These are phyloP conservation scores for Przewalskia tangutica DNA, from an alignment of 257 asterid species.

Conservation along the genomic window DNA sequence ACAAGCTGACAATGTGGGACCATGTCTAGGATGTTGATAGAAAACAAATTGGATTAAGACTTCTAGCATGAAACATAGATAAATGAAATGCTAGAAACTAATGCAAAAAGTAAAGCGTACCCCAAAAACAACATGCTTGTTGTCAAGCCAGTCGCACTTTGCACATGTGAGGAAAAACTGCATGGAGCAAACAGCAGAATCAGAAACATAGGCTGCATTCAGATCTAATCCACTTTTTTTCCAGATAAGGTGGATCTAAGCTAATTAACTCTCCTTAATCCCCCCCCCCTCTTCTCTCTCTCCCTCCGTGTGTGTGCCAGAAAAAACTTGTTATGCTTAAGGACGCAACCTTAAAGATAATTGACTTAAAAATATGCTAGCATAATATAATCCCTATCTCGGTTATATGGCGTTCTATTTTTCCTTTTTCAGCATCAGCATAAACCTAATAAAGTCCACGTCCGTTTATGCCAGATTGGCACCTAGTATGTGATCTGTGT, in stretches of 20 bases:
- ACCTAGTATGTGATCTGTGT: background rate
- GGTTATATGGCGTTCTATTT: background rate
- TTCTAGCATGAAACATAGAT: background rate
- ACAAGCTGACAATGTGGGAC: background rate
- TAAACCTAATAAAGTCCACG: background rate
- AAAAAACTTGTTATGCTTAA: background rate
- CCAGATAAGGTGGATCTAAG: background rate
- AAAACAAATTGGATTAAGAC: background rate
- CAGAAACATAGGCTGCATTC: background rate
- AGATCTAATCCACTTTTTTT: background rate
- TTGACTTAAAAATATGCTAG: background rate
- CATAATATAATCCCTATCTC: background rate
- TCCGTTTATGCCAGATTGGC: background rate
- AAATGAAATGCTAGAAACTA: background rate
- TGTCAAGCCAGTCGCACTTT: constrained; percentile 98
- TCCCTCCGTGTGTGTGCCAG: background rate
- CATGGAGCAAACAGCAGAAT: constrained; percentile 10
- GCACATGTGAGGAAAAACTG: constrained; percentile 93
- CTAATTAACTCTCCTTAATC: background rate
- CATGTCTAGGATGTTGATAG: background rate
- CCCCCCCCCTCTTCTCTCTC: too few species aligned
- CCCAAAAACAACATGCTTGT: constrained; percentile 95
- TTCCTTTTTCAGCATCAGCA: background rate
- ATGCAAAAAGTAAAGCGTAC: constrained; percentile 27
- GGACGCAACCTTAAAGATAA: background rate